Evolutionary conservation across 1,284 basidiomycete species (phyloP).

Genomic region (Austropuccinia psidii): DNA sequence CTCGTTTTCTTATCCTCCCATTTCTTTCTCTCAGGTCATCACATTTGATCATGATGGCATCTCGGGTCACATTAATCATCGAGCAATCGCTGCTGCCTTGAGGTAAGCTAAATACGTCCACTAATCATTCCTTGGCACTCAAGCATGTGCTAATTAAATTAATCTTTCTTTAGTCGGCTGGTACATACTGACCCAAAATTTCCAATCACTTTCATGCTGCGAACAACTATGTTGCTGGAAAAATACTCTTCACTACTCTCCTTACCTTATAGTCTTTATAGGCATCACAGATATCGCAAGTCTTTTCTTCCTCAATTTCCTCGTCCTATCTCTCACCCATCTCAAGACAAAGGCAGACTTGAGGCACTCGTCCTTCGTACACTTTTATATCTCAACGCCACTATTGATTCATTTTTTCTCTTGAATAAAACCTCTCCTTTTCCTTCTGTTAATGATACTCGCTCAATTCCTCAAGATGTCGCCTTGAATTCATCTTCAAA

Average conservation of each 20-base stretch:
- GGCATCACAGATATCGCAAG: constrained; percentile 23
- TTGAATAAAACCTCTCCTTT: too few species aligned
- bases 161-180: background rate
- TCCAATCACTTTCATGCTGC: constrained; percentile 24
- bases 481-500: background rate
- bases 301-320: constrained; percentile 8
- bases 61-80: constrained; percentile 32
- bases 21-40: background rate
- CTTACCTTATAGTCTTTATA: constrained; percentile 14
- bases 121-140: background rate
- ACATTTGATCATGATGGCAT: constrained; percentile 35
- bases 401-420: background rate
- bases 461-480: background rate
- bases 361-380: constrained; percentile 4
- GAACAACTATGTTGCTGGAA: background rate
- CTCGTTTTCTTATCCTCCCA: too few species aligned
- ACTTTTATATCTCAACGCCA: background rate
- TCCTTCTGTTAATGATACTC: background rate
- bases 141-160: background rate
- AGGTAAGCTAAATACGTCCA: background rate
- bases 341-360: constrained; percentile 13
- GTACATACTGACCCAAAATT: constrained; percentile 14
- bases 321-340: constrained; percentile 19
- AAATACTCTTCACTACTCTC: constrained; percentile 23
- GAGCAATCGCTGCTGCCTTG: constrained; percentile 20